These are phyloP conservation scores for Diaporthe destruens DNA, from an alignment of 2,329 filamentous ascomycete genomes.

Conservation along the genomic window DNA sequence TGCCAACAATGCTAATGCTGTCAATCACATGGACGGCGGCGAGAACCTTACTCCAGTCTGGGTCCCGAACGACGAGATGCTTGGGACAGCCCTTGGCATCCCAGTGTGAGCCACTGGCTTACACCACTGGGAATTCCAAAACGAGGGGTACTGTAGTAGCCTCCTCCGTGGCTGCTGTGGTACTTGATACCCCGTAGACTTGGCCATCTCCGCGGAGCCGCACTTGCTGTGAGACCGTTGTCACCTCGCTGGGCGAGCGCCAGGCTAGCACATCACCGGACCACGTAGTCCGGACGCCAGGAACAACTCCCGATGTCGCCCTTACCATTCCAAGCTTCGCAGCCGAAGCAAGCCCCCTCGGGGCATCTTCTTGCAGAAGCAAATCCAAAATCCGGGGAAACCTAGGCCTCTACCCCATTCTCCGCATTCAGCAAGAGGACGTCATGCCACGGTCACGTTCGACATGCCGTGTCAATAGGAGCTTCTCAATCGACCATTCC, in stretches of 20 bases:
- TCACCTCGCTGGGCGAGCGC: slow-evolving; percentile 7
- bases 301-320: neutral
- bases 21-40: neutral
- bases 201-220: slow-evolving; percentile 25
- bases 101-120: too few relatives aligned
- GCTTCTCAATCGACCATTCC: neutral
- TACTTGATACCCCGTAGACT: neutral
- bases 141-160: too few relatives aligned
- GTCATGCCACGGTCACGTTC: slow-evolving; percentile 24
- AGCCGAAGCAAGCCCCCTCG: slow-evolving; percentile 11
- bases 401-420: neutral
- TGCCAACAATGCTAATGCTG: neutral
- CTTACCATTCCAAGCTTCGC: slow-evolving; percentile 9
- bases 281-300: neutral
- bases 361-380: slow-evolving; percentile 17
- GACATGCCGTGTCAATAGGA: neutral
- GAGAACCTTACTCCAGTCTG: neutral
- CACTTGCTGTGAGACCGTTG: slow-evolving; percentile 14
- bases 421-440: slow-evolving; percentile 11
- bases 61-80: neutral
- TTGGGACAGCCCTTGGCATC: neutral
- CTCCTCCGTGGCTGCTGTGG: too few relatives aligned
- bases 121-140: too few relatives aligned
- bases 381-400: slow-evolving; percentile 25
- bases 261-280: neutral